A percentile compares a stretch with the other conserved stretches of the same genome.
Conservation (phyloP, 2,329 filamentous ascomycete species). For the Sphaerulina musiva region DNA sequence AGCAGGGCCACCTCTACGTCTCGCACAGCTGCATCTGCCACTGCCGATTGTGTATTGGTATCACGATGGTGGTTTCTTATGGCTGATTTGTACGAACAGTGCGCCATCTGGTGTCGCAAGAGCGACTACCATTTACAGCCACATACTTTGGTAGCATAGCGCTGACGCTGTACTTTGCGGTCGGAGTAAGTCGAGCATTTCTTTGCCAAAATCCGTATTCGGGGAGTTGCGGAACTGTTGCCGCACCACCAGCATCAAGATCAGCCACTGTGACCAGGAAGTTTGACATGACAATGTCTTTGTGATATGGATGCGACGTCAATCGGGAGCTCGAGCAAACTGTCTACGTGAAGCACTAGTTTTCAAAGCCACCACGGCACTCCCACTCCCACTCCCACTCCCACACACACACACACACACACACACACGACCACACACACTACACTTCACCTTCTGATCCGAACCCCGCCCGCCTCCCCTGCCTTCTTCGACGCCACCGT, state of each 20-base stretch:
- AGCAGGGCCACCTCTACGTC: constrained; percentile 4
- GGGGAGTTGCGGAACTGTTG: constrained; percentile 11
- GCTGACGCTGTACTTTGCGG: constrained; percentile 82
- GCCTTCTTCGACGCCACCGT: constrained; percentile 10
- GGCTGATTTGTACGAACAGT: constrained; percentile 36
- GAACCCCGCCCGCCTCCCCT: constrained; percentile 12
- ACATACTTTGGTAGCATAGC: constrained; percentile 91
- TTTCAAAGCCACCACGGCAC: too few relatives aligned
- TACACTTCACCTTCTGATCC: constrained; percentile 10
- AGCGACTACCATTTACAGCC: constrained; percentile 83
- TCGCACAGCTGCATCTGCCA: constrained; percentile 18
- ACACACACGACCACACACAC: neutral
- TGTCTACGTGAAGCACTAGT: constrained; percentile 15
- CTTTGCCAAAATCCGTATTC: constrained; percentile 8
- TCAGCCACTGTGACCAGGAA: constrained; percentile 12
- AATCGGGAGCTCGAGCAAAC: constrained; percentile 20
- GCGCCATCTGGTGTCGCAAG: constrained; percentile 74
- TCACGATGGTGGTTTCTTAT: constrained; percentile 6
- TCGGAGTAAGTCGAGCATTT: constrained; percentile 64
- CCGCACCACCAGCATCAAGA: constrained; percentile 13
- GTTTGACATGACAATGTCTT: constrained; percentile 21
- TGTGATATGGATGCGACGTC: constrained; percentile 20
- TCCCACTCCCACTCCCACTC: too few relatives aligned
- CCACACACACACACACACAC: too few relatives aligned
- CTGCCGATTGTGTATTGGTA: constrained; percentile 13